These are phyloP conservation scores for Entoloma clypeatum DNA, from an alignment of 1,284 basidiomycete genomes.

Conservation along the genomic window DNA sequence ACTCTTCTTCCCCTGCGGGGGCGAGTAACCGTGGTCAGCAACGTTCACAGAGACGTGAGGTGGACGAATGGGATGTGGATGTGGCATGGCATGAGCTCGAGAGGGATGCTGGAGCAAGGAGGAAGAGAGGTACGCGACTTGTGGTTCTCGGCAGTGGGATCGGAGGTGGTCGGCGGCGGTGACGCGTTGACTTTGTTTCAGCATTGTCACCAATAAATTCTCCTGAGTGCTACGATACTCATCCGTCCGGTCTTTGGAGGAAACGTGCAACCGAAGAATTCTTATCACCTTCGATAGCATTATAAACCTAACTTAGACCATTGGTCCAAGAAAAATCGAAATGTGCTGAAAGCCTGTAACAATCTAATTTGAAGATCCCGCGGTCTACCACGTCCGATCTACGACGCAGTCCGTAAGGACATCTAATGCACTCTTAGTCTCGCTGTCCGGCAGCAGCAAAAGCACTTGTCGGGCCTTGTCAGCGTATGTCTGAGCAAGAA, in stretches of 20 bases:
- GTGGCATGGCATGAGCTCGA: conserved; percentile 81
- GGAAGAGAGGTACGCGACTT: conserved; percentile 61
- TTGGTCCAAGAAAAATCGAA: no score
- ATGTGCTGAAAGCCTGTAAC: no score
- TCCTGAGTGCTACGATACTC: conserved; percentile 7
- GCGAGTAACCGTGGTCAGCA: conserved; percentile 17
- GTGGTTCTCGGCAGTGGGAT: conserved; percentile 69
- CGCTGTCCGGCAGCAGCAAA: conserved; percentile 75
- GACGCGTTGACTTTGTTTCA: conserved; percentile 13
- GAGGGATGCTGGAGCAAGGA: conserved; percentile 49
- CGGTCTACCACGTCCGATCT: conserved; percentile 50
- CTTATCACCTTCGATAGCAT: no score
- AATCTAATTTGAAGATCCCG: no score
- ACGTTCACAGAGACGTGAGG: conserved; percentile 30
- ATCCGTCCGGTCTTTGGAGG: no score
- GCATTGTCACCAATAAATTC: conserved; percentile 1
- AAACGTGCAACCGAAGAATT: no score
- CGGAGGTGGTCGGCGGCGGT: conserved; percentile 41
- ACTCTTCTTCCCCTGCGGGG: conserved; percentile 34
- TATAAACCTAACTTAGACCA: no score
- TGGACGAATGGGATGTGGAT: conserved; percentile 77
- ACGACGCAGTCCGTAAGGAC: conserved; percentile 62
- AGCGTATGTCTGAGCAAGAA: conserved; percentile 77
- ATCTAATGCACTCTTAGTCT: conserved; percentile 73
- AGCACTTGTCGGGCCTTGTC: conserved; percentile 74